Conservation (phyloP, 2,329 filamentous ascomycete species). For the Diaporthe australafricana region DNA sequence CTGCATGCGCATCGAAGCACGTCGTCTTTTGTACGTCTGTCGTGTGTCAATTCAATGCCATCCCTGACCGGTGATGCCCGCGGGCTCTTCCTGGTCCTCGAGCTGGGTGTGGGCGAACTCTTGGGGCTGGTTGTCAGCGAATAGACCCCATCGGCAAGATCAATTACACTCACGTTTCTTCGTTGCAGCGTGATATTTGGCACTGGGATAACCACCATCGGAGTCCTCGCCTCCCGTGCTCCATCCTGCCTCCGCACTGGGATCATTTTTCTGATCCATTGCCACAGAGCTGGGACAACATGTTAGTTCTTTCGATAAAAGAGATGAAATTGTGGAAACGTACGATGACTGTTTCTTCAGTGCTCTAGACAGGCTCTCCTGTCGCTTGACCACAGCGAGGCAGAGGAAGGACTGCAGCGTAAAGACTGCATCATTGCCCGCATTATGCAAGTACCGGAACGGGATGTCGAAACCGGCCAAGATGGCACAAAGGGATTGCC, state of each 20-base stretch:
- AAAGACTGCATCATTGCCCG: constrained; percentile 86
- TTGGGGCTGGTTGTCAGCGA: constrained; percentile 1
- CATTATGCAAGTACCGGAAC: constrained; percentile 82
- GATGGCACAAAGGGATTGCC: constrained; percentile 69
- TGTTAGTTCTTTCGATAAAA: neutral
- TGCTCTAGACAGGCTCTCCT: constrained; percentile 41
- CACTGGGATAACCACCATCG: constrained; percentile 44
- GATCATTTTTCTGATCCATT: constrained; percentile 36
- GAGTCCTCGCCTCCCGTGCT: constrained; percentile 46
- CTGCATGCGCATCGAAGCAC: neutral
- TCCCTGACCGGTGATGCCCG: neutral
- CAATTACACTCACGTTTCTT: constrained; percentile 29
- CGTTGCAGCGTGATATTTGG: constrained; percentile 2
- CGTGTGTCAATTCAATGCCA: neutral
- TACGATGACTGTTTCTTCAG: constrained; percentile 28
- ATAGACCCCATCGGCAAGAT: too few relatives aligned
- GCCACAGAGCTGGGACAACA: neutral
- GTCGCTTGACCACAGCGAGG: constrained; percentile 58
- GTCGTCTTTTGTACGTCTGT: too few relatives aligned
- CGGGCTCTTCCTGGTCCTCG: neutral
- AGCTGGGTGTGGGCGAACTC: neutral
- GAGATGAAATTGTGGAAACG: neutral
- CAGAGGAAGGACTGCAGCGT: constrained; percentile 80
- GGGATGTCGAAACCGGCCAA: constrained; percentile 73
- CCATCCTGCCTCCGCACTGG: constrained; percentile 45